These are phyloP conservation scores for Isochrysis galbana DNA, from an alignment of 78 protist species.

Conservation along the genomic window DNA sequence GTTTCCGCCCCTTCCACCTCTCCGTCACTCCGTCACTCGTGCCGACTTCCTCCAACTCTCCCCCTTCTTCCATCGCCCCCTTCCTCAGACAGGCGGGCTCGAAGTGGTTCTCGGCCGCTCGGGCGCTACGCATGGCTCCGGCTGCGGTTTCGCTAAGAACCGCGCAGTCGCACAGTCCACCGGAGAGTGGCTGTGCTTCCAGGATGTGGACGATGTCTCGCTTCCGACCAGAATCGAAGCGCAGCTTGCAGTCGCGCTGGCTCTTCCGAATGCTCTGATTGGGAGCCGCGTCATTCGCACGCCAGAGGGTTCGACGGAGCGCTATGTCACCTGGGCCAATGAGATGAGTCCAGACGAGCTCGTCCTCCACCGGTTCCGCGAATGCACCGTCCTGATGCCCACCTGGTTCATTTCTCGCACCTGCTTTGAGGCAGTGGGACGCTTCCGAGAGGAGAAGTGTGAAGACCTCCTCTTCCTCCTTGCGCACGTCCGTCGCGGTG, in stretches of 20 bases:
- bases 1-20: too few relatives aligned
- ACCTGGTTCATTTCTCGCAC: not conserved
- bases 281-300: not conserved
- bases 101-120: not conserved
- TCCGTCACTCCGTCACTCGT: too few relatives aligned
- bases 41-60: too few relatives aligned
- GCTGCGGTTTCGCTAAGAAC: conserved; percentile 6
- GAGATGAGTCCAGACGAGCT: not conserved
- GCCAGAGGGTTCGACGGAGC: not conserved
- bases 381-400: not conserved
- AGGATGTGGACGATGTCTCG: not conserved
- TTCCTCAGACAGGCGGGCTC: not conserved
- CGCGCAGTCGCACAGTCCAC: not conserved
- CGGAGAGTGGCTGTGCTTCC: not conserved
- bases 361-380: not conserved
- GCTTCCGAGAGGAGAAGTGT: not conserved
- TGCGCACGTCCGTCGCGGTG: conserved; percentile 1
- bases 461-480: conserved; percentile 24
- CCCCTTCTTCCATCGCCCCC: too few relatives aligned
- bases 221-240: not conserved
- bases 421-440: not conserved
- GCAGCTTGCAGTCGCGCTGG: not conserved
- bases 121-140: not conserved
- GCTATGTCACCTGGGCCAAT: not conserved
- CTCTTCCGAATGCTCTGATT: not conserved